Evolutionary conservation across 371 early-diverging fungal genomes (phyloP), one percentile per base, ranked within the genome.

Genomic region (Mortierella sp.): DNA sequence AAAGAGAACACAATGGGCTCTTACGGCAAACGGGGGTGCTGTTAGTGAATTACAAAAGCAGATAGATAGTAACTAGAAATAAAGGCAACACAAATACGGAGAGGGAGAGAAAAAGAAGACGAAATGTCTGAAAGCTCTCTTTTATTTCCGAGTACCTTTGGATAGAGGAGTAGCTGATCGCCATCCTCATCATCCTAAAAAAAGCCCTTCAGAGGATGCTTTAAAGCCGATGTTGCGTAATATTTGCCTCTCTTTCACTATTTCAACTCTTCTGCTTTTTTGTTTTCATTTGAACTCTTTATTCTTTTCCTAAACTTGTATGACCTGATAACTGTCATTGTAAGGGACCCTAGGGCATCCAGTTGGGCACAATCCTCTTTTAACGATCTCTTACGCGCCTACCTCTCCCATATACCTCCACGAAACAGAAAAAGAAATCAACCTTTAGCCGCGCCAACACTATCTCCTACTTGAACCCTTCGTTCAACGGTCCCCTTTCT

Each of bases 171-270:
- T 18, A 54, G 18, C 16, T 16, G 24, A 57, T 57, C 57, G n/a
- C 66, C 43, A 66, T 57, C 54, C 66, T 66, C 66, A 66, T 57
- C 24, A 55, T 66, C 66, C 54, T 66, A 66, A 37, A 57, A 45
- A 60, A 28, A 68, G 49, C 18, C 24, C 22, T 49, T 49, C 3
- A 22, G 5, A 16, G n/a, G n/a, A 18, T 37, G 1, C 16, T 6
- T 8, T 8, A 14, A 24, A 11, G 0, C 30, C 22, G 16, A 35
- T n/a, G 32, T 60, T n/a, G 32, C 30, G 9, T 30, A n/a, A 57
- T 22, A 28, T 1, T 57, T 32, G 16, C 28, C 58, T 26, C 12
- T 30, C 0, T 58, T 58, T 30, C 24, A 24, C 16, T 30, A 1
- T 18, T 52, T n/a, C 9, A 4, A 1, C 10, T 24, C 20, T n/a